Conservation (phyloP, 768 basidiomycete genomes). For the Sarcodon sp. region DNA sequence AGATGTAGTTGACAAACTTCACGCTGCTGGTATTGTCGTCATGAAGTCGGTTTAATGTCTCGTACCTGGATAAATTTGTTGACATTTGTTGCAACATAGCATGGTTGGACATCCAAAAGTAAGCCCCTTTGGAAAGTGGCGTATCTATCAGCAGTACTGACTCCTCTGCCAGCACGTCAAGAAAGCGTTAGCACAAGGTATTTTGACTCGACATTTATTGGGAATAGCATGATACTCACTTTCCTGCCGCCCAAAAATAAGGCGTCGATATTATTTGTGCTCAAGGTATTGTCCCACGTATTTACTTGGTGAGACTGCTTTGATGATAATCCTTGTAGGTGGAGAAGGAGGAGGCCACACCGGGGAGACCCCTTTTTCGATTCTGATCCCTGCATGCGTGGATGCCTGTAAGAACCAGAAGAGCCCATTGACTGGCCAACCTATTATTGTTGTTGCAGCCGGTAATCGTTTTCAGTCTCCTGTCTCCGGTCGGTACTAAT, state of each 20-base stretch:
- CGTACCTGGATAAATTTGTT: not conserved
- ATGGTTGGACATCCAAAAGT: conserved; percentile 85
- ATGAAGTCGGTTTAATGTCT: conserved; percentile 49
- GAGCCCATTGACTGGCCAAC: conserved; percentile 69
- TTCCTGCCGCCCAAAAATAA: conserved; percentile 10
- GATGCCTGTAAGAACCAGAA: conserved; percentile 58
- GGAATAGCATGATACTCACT: not conserved
- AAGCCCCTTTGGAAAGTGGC: not conserved
- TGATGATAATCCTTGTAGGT: conserved; percentile 9
- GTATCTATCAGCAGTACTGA: conserved; percentile 1
- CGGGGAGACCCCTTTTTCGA: conserved; percentile 68
- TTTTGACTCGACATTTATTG: not conserved
- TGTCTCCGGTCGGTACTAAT: not conserved
- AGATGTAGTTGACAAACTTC: conserved; percentile 69
- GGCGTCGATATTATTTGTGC: conserved; percentile 90
- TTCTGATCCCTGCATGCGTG: conserved; percentile 73
- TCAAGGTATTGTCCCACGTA: conserved; percentile 25
- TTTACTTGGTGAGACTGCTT: not conserved
- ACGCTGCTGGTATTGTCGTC: conserved; percentile 64
- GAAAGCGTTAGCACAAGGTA: conserved; percentile 65
- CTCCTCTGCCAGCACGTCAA: conserved; percentile 39
- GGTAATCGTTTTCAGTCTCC: conserved; percentile 12
- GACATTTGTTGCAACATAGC: conserved; percentile 19
- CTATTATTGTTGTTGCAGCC: conserved; percentile 69
- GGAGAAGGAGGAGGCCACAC: conserved; percentile 88